phyloP scores from a whole-genome alignment of 2,329 filamentous ascomycete species.

The Zopfia rhizophila region DNA sequence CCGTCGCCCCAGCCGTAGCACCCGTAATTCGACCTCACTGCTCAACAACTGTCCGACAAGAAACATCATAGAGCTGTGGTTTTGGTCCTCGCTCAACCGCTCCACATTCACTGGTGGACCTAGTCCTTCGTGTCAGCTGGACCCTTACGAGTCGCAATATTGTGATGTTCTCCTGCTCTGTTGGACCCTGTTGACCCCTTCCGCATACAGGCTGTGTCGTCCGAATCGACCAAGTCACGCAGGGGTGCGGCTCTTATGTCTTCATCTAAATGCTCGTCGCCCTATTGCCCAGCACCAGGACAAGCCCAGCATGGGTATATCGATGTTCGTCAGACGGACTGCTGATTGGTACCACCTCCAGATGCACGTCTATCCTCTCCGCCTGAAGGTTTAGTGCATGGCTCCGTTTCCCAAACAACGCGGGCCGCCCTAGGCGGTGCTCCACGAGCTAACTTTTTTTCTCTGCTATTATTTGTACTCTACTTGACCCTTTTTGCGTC shows the following conservation, averaged over 20 bases:
- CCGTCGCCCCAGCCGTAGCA: conserved; percentile 27
- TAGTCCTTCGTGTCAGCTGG: no score
- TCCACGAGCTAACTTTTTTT: conserved; percentile 17
- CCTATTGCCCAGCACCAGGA: conserved; percentile 15
- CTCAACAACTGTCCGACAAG: conserved; percentile 13
- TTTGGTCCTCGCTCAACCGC: conserved; percentile 1
- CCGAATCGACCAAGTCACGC: conserved; percentile 11
- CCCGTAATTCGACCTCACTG: conserved; percentile 28
- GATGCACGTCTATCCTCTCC: conserved; percentile 33
- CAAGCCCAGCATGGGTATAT: conserved; percentile 28
- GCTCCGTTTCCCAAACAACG: conserved; percentile 33
- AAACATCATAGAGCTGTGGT: not conserved
- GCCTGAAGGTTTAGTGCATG: conserved; percentile 31
- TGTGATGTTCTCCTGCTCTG: conserved; percentile 7
- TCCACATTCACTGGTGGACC: conserved; percentile 10
- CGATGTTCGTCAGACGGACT: conserved; percentile 15
- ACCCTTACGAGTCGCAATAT: no score
- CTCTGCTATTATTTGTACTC: conserved; percentile 37
- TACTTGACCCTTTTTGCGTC: conserved; percentile 33
- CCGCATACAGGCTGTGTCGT: conserved; percentile 28
- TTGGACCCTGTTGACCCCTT: conserved; percentile 19
- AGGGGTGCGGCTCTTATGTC: conserved; percentile 20
- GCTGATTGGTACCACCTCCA: conserved; percentile 37
- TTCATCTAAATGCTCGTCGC: conserved; percentile 17
- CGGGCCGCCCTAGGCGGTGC: conserved; percentile 30